These are phyloP conservation scores for Fusarium tupiense DNA, from an alignment of 2,329 filamentous ascomycete genomes.

Conservation along the genomic window DNA sequence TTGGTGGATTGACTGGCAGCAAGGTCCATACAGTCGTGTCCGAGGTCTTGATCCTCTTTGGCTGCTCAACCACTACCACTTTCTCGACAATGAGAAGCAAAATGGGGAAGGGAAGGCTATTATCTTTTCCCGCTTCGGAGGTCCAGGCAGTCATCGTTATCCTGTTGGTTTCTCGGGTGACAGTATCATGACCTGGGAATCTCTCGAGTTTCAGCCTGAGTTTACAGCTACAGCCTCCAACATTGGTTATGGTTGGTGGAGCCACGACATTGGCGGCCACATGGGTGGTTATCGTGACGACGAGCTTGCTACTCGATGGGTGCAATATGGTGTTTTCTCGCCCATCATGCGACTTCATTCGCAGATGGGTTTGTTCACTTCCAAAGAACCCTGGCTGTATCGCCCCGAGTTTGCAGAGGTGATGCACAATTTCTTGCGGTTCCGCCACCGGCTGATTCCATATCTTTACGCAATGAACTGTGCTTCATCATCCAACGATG, in stretches of 20 bases:
- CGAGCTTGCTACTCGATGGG: conserved; percentile 68
- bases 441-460: conserved; percentile 68
- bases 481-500: conserved; percentile 53
- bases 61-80: conserved; percentile 73
- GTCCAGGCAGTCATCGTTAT: conserved; percentile 71
- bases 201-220: conserved; percentile 71
- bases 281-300: conserved; percentile 65
- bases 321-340: conserved; percentile 69
- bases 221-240: conserved; percentile 74
- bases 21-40: conserved; percentile 63
- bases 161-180: conserved; percentile 74
- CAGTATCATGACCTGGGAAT: conserved; percentile 67
- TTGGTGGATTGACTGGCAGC: conserved; percentile 77
- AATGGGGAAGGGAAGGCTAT: conserved; percentile 53
- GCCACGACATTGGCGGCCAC: conserved; percentile 74
- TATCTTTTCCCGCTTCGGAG: conserved; percentile 70
- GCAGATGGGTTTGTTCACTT: conserved; percentile 64
- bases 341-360: conserved; percentile 71
- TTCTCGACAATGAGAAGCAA: conserved; percentile 57
- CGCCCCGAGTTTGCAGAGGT: conserved; percentile 55
- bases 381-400: conserved; percentile 71
- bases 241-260: conserved; percentile 76
- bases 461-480: conserved; percentile 69
- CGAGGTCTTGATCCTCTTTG: conserved; percentile 70
- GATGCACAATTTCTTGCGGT: conserved; percentile 60